Conservation (phyloP, 2,329 filamentous ascomycete species). For the Colletotrichum euphorbiae region DNA sequence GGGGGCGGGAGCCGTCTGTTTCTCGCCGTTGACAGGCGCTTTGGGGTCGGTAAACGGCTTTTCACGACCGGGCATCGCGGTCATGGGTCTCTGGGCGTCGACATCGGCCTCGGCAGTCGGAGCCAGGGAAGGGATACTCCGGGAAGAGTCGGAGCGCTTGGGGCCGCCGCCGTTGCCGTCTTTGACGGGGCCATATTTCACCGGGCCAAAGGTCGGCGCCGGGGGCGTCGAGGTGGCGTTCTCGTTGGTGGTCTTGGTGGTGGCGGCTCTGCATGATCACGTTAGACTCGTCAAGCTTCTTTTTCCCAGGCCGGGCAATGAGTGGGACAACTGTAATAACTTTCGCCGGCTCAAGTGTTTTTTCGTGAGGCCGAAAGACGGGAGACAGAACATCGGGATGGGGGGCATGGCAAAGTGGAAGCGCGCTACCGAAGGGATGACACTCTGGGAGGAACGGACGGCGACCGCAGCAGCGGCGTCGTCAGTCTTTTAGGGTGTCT, state of each 20-base stretch:
- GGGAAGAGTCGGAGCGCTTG: conserved; percentile 33
- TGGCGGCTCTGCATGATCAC: conserved; percentile 19
- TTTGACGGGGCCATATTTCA: conserved; percentile 34
- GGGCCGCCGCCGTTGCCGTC: conserved; percentile 26
- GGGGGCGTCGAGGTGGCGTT: conserved; percentile 32
- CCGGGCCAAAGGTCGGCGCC: conserved; percentile 34
- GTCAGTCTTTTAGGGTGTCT: conserved; percentile 34
- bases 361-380: conserved; percentile 11
- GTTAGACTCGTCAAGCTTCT: conserved; percentile 4
- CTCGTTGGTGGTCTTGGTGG: conserved; percentile 36
- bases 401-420: conserved; percentile 29
- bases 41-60: conserved; percentile 25
- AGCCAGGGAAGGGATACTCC: conserved; percentile 32
- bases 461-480: conserved; percentile 19
- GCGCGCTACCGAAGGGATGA: conserved; percentile 37
- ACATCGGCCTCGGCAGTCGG: conserved; percentile 23
- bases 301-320: too few species aligned
- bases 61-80: conserved; percentile 35
- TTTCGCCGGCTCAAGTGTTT: conserved; percentile 9
- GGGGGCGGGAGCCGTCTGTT: neutral
- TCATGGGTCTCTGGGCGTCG: conserved; percentile 27
- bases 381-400: conserved; percentile 22
- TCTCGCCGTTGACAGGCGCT: conserved; percentile 20
- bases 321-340: conserved; percentile 23
- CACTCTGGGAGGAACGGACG: conserved; percentile 32